Evolutionary conservation across 106 monocot genomes (phyloP).

Genomic region (Dendrobium officinale): DNA sequence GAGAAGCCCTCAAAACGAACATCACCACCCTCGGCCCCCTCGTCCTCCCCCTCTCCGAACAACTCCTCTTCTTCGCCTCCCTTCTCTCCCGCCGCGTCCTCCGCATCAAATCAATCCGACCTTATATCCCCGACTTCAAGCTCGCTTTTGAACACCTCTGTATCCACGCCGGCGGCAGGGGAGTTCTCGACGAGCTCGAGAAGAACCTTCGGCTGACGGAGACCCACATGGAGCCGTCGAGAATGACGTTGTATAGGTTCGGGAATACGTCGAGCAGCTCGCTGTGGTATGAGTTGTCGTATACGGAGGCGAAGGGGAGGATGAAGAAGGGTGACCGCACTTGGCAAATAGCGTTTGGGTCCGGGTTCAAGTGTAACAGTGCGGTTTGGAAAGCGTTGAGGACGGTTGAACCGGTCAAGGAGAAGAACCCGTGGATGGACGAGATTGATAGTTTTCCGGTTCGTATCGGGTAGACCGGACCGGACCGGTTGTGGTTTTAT

Average conservation of each 20-base stretch:
- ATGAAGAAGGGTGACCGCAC: slow-evolving; percentile 26
- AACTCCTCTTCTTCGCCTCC: slow-evolving; percentile 15
- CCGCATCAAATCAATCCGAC: slow-evolving; percentile 1
- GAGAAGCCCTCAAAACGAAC: slow-evolving; percentile 26
- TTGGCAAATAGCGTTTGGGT: slow-evolving; percentile 39
- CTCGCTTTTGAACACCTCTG: slow-evolving; percentile 75
- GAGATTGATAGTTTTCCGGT: slow-evolving; percentile 27
- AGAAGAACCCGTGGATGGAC: slow-evolving; percentile 33
- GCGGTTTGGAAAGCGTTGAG: slow-evolving; percentile 33
- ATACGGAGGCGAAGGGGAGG: slow-evolving; percentile 31
- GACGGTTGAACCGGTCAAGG: slow-evolving; percentile 26
- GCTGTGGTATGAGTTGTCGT: slow-evolving; percentile 33
- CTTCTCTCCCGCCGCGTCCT: slow-evolving; percentile 4
- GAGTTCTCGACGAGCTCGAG: slow-evolving; percentile 58
- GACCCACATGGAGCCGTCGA: slow-evolving; percentile 35
- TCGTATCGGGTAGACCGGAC: neutral
- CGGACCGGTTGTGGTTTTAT: too few relatives aligned
- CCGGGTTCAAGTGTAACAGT: slow-evolving; percentile 40
- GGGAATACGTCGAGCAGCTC: slow-evolving; percentile 43
- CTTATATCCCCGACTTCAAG: slow-evolving; percentile 67
- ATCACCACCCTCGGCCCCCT: slow-evolving; percentile 29
- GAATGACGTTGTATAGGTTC: slow-evolving; percentile 28
- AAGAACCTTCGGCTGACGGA: slow-evolving; percentile 27
- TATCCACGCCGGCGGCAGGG: slow-evolving; percentile 39
- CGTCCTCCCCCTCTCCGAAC: slow-evolving; percentile 20